phyloP scores from a whole-genome alignment of 2,329 filamentous ascomycete genomes.

The Aspergillus thermomutatus region DNA sequence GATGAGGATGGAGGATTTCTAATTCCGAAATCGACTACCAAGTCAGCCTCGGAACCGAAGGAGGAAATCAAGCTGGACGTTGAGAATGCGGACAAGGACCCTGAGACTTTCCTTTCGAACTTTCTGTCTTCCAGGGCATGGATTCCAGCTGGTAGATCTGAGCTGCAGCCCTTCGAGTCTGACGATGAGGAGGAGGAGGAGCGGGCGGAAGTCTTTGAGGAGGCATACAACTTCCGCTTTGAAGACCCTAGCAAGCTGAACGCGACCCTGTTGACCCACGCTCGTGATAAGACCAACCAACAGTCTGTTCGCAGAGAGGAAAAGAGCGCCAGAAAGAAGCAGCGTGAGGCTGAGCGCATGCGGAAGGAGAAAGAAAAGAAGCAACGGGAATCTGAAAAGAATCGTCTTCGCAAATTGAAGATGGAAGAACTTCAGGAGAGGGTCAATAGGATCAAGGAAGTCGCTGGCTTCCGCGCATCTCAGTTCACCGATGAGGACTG shows the following conservation, averaged over 20 bases:
- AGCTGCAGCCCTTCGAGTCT: conserved; percentile 82
- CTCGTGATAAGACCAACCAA: conserved; percentile 76
- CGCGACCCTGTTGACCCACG: conserved; percentile 81
- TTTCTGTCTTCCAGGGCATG: conserved; percentile 91
- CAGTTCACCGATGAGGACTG: conserved; percentile 72
- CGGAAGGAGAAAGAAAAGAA: conserved; percentile 75
- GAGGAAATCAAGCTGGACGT: conserved; percentile 63
- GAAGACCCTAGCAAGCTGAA: conserved; percentile 88
- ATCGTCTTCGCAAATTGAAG: conserved; percentile 79
- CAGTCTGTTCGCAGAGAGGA: conserved; percentile 86
- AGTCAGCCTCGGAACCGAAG: conserved; percentile 27
- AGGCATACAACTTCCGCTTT: conserved; percentile 93
- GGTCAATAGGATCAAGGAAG: conserved; percentile 81
- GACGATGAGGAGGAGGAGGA: conserved; percentile 78
- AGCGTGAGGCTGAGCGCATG: conserved; percentile 72
- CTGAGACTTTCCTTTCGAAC: conserved; percentile 89
- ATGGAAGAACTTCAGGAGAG: conserved; percentile 87
- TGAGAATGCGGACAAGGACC: conserved; percentile 76
- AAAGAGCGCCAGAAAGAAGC: conserved; percentile 69
- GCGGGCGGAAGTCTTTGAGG: conserved; percentile 81
- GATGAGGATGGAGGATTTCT: conserved; percentile 72
- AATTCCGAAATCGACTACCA: conserved; percentile 62
- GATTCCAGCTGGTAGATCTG: conserved; percentile 65
- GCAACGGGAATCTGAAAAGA: conserved; percentile 74
- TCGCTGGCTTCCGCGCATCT: conserved; percentile 72